Conservation (phyloP, 1,139 yeast genomes). For the Saccharomyces pastorianus region DNA sequence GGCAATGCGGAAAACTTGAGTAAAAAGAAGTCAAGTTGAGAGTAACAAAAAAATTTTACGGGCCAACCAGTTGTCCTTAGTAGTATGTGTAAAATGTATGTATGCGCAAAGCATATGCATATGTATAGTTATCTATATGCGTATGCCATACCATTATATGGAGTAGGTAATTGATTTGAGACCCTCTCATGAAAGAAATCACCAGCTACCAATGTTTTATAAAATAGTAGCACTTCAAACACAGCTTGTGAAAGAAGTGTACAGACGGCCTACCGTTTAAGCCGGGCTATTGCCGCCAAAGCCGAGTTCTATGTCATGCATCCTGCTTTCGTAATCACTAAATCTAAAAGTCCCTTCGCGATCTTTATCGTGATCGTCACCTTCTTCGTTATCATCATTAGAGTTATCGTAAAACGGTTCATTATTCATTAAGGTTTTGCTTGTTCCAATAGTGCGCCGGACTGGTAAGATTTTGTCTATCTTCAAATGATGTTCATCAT, state of each 20-base stretch:
- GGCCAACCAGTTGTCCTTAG: not conserved
- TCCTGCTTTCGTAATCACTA: not conserved
- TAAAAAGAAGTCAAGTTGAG: no score
- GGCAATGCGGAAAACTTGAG: no score
- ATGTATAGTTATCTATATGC: no score
- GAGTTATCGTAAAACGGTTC: slow-evolving; percentile 4
- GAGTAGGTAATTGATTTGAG: no score
- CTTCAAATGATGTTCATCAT: slow-evolving; percentile 14
- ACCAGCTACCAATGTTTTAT: no score
- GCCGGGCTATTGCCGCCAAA: not conserved
- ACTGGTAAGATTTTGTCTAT: not conserved
- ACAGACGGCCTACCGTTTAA: not conserved
- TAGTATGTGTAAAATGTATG: not conserved
- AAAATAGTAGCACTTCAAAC: no score
- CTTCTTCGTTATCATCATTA: slow-evolving; percentile 18
- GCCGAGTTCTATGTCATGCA: not conserved
- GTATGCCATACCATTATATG: no score
- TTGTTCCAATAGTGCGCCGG: slow-evolving; percentile 2
- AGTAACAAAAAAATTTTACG: not conserved
- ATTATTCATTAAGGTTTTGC: slow-evolving; percentile 1
- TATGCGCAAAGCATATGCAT: no score
- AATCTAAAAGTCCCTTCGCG: slow-evolving; percentile 2
- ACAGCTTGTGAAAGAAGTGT: no score
- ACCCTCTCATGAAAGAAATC: no score
- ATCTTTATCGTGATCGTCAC: slow-evolving; percentile 5